Base-by-base conservation (phyloP, 2,329 filamentous ascomycete genomes). In the Harringtonia lauricola region DNA sequence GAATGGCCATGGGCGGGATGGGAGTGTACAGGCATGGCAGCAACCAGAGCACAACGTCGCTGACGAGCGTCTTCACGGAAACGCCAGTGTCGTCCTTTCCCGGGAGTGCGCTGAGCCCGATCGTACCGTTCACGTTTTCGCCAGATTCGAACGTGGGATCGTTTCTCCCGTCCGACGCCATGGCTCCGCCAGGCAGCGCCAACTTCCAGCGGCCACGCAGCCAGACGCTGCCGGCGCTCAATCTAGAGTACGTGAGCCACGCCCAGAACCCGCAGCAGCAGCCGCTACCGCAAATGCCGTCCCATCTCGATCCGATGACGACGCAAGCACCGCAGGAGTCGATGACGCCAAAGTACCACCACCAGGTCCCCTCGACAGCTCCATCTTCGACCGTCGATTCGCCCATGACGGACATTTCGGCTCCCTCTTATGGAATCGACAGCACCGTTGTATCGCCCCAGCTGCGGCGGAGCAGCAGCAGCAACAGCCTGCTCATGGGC, bases 141-240 rank as follows among this genome's bases (percentile, higher is more conserved):
- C 83, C 87, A 1, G 82, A 92, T 51, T 72, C 79, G 13, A 79
- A 79, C 46, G 71, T 72, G 4, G 81, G 80, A 42, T 74, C 78
- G 1, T 92, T 89, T 57, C 54, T 66, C 21, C 46, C 59, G 0
- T 51, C 62, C 35, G 68, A 72, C 34, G 60, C 62, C 26, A 57
- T 62, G 30, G 53, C 65, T 9, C 59, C 60, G 5, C 56, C 56
- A 6, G 64, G 57, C 28, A 57, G 55, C 45, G 64, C 68, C 42
- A 77, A 76, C 54, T 79, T 81, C 51, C 81, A 83, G 54, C 74
- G 86, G 44, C 86, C 85, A n/a, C 74, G 87, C 55, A 92, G 86
- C 59, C 87, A 94, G 60, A 94, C 87, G 0, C 88, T 94, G 50
- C 86, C 88, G 1, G 79, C 81, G 36, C 66, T 86, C 35, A 79